Percentiles rank a stretch among this genome's conserved stretches.
phyloP scores from a whole-genome alignment of 2,329 filamentous ascomycete species.

The Xylariaceae sp. region DNA sequence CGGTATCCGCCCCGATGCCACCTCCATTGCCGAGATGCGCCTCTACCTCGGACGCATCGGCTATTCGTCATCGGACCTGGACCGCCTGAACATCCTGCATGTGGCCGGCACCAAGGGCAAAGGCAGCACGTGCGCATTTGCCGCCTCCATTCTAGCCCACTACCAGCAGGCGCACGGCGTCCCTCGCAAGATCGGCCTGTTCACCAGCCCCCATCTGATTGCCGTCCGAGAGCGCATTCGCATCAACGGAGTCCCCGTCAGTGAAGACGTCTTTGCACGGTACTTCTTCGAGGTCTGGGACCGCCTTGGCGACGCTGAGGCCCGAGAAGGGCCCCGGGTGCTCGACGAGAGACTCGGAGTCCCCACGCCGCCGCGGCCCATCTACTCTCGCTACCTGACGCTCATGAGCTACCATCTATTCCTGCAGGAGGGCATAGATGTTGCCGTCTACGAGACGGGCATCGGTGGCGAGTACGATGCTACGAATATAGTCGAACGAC shows the following conservation, averaged over 20 bases:
- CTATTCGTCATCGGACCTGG: conserved; percentile 57
- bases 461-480: conserved; percentile 65
- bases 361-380: conserved; percentile 42
- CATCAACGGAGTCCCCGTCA: conserved; percentile 54
- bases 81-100: conserved; percentile 62
- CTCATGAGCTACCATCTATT: conserved; percentile 47
- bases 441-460: conserved; percentile 61
- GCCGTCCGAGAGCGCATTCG: conserved; percentile 63
- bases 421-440: conserved; percentile 55
- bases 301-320: conserved; percentile 38
- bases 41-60: conserved; percentile 73
- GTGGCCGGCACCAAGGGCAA: conserved; percentile 75
- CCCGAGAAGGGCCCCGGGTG: conserved; percentile 25
- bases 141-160: conserved; percentile 55
- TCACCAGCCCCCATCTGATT: conserved; percentile 65
- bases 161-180: conserved; percentile 37
- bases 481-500: conserved; percentile 59
- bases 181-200: conserved; percentile 53
- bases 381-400: conserved; percentile 58
- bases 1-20: conserved; percentile 63
- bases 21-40: conserved; percentile 71
- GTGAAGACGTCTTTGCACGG: conserved; percentile 53
- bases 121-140: conserved; percentile 65
- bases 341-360: conserved; percentile 28
- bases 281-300: conserved; percentile 68